Conservation (phyloP, 208 protist genomes). For the Trypanosoma congolense region DNA sequence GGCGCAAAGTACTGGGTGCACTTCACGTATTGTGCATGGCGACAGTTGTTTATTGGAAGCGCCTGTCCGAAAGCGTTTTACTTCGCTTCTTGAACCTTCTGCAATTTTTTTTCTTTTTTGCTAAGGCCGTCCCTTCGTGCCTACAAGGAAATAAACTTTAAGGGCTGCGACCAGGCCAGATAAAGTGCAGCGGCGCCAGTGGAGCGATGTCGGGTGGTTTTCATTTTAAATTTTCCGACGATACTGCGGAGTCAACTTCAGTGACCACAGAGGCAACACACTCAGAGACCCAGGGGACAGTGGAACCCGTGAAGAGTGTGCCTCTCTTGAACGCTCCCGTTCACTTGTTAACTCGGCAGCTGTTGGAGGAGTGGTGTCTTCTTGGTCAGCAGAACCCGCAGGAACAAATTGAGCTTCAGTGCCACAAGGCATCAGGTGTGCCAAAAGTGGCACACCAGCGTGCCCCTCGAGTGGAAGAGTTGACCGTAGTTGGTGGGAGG, state of each 20-base stretch:
- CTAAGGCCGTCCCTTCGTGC: neutral
- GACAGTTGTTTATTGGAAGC: too few relatives aligned
- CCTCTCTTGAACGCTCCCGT: slow-evolving; percentile 14
- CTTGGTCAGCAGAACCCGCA: slow-evolving; percentile 3
- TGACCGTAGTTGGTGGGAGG: slow-evolving; percentile 24
- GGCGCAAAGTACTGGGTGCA: too few relatives aligned
- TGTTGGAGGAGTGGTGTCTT: slow-evolving; percentile 14
- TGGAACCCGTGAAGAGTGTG: slow-evolving; percentile 1
- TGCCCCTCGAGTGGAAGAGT: slow-evolving; percentile 27
- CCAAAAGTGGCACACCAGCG: slow-evolving; percentile 33
- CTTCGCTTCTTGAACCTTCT: slow-evolving; percentile 3
- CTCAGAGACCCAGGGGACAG: neutral
- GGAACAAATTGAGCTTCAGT: slow-evolving; percentile 12
- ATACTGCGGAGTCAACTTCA: neutral
- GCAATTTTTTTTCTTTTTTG: slow-evolving; percentile 5
- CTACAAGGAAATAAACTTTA: too few relatives aligned
- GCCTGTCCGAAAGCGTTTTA: too few relatives aligned
- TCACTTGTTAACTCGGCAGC: slow-evolving; percentile 2
- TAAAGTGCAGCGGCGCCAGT: neutral
- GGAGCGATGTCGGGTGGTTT: slow-evolving; percentile 28
- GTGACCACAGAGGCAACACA: neutral
- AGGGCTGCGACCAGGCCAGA: too few relatives aligned
- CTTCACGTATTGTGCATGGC: too few relatives aligned
- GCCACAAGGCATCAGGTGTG: neutral
- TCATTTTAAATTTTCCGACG: slow-evolving; percentile 30